Evolutionary conservation across 2,329 filamentous ascomycete genomes (phyloP), one percentile per base, ranked within the genome.

Genomic region (Pseudogymnoascus sp.): DNA sequence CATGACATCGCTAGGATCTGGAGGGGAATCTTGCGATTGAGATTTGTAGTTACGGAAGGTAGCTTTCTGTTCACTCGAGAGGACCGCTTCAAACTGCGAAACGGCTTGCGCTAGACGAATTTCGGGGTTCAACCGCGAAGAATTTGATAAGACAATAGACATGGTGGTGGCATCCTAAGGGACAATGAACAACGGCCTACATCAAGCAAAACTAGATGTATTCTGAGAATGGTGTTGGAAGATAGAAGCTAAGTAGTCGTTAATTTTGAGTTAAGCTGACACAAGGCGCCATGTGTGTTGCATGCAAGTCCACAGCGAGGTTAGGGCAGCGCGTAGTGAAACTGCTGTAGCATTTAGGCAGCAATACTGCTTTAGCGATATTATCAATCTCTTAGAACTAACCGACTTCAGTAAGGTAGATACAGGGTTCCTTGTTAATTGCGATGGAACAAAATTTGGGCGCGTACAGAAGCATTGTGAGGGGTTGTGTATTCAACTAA

Each of bases 31-130:
- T 3, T 37, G 41, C 0, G 69, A 65, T 6, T 69, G 63, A 8
- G 64, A 60, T 46, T 66, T 73, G 2, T 65, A 64, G 6, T 59
- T 65, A 2, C 63, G 61, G 22, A 78, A 76, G 0, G 60, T 43
- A 2, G 68, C 66, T 60, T 77, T 78, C 33, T 79, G 71, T 5
- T 76, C 71, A 1, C 63, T 62, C 7, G 72, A 70, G 2, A 81
- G 73, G 8, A 68, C 65, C 0, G 72, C 72, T 64, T 79, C 74
- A 40, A 78, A 79, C 59, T 75, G 66, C 0, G 73, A 75, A 0
- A 80, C 66, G 4, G 76, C 77, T 65, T 78, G 71, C 3, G 72
- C 76, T 4, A 80, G 70, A 12, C 75, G 75, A n/a, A 75, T 70
- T 37, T 78, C 76, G 0, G 76, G 69, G 65, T 73, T 75, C 53